phyloP scores from a whole-genome alignment of 495 filamentous ascomycete species.

The Umbilicaria muhlenbergii region DNA sequence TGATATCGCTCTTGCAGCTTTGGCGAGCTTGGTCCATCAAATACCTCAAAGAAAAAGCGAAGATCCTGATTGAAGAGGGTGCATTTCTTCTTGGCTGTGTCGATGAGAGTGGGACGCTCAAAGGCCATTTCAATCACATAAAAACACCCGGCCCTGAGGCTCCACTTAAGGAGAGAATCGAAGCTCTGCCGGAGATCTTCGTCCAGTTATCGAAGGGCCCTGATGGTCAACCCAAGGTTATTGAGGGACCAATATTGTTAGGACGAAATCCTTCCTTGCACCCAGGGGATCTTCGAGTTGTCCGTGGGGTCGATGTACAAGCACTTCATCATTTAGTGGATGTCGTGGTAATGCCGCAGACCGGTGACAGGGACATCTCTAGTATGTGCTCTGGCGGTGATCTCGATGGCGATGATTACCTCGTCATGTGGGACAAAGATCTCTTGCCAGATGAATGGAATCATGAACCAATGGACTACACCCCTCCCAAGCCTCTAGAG shows the following conservation, averaged over 20 bases:
- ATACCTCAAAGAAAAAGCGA: slow-evolving; percentile 81
- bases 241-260: slow-evolving; percentile 67
- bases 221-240: slow-evolving; percentile 40
- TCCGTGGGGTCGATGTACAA: slow-evolving; percentile 64
- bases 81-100: slow-evolving; percentile 81
- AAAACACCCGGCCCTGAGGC: slow-evolving; percentile 7
- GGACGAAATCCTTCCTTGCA: slow-evolving; percentile 92
- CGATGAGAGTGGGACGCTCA: slow-evolving; percentile 65
- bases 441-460: slow-evolving; percentile 59
- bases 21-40: slow-evolving; percentile 79
- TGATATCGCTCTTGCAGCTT: slow-evolving; percentile 53
- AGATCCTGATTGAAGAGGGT: slow-evolving; percentile 63
- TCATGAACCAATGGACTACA: slow-evolving; percentile 58
- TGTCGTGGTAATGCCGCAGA: slow-evolving; percentile 74
- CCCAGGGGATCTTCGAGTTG: slow-evolving; percentile 81
- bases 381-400: slow-evolving; percentile 96
- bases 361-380: slow-evolving; percentile 68
- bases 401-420: slow-evolving; percentile 89
- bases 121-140: slow-evolving; percentile 40
- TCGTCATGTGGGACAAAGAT: slow-evolving; percentile 80
- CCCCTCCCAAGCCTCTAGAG: slow-evolving; percentile 30
- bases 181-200: slow-evolving; percentile 71
- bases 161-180: slow-evolving; percentile 21
- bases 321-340: slow-evolving; percentile 59
- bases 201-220: slow-evolving; percentile 49